Evolutionary conservation across 78 protist species (phyloP), one percentile per base, ranked within the genome.

Genomic region (Andalucia godoyi): DNA sequence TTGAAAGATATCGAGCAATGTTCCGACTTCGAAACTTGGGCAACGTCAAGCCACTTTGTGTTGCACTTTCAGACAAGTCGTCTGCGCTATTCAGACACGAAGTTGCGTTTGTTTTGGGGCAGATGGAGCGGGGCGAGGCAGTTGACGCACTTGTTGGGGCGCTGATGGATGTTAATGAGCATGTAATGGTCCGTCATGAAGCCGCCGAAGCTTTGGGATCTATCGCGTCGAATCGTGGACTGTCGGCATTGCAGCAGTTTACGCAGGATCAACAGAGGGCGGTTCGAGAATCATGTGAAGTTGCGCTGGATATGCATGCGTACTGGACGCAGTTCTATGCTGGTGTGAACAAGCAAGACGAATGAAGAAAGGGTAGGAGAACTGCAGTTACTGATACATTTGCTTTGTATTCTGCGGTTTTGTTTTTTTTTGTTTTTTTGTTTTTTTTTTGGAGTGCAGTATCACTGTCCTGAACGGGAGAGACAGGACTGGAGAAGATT

Each of bases 191-290:
- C 39, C 59, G 90, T 12, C 86, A 79, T 53, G 90, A 85, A 32
- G 83, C 90, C 29, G 86, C 86, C 39, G 90, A 80, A 33, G 90
- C 90, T 15, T 54, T 80, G 5, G 90, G 90, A 37, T 77, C 90
- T 8, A 74, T 84, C 46, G 77, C 75, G 8, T 34, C 58, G 13
- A 47, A 57, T 41, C 76, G 66, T 30, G 51, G 73, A 0, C 21
- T 10, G 37, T 57, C 27, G 17, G 18, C 23, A 21, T 42, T 62
- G 4, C 53, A 34, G 60, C 7, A 46, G 13, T 18, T 49, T 68
- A 65, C 61, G 18, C 23, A 12, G 29, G 80, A 84, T 41, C 29
- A n/a, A 17, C 78, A 73, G 40, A 70, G 62, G 33, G 57, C 74
- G 45, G 89, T 84, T 50, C 51, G 72, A 36, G 85, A 84, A 52